Evolutionary conservation across 345 rosid species (phyloP).

Genomic region (Erysimum cheiranthoides): DNA sequence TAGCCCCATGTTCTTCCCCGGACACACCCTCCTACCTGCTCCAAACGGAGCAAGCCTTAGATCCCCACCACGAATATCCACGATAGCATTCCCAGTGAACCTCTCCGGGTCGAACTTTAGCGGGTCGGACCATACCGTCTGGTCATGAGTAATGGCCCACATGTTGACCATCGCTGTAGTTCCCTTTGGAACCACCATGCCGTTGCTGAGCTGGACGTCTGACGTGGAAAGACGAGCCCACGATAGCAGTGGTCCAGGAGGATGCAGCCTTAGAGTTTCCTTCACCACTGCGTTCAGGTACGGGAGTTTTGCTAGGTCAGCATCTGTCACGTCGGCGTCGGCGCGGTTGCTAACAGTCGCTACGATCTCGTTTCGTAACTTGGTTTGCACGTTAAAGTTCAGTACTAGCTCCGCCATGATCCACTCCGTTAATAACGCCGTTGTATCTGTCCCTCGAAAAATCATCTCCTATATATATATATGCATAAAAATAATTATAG

Average conservation of each 20-base stretch:
- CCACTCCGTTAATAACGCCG: constrained; percentile 94
- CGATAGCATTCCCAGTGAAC: constrained; percentile 53
- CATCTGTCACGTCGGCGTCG: constrained; percentile 47
- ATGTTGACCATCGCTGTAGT: constrained; percentile 97
- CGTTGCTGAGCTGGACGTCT: constrained; percentile 80
- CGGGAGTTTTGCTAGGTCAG: constrained; percentile 62
- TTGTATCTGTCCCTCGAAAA: constrained; percentile 90
- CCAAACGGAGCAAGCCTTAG: constrained; percentile 90
- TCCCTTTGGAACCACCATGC: constrained; percentile 71
- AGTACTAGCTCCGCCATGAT: constrained; percentile 79
- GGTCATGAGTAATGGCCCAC: constrained; percentile 96
- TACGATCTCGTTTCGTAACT: constrained; percentile 55
- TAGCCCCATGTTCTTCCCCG: constrained; percentile 80
- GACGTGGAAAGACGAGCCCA: constrained; percentile 93
- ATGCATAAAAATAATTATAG: not conserved
- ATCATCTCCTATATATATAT: constrained; percentile 72
- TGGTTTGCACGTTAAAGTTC: constrained; percentile 63
- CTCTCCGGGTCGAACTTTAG: constrained; percentile 69
- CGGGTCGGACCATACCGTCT: constrained; percentile 68
- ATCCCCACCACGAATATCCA: constrained; percentile 74
- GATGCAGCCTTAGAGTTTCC: constrained; percentile 77
- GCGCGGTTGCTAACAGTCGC: constrained; percentile 16
- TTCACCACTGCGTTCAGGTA: constrained; percentile 82
- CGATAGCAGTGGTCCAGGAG: constrained; percentile 89
- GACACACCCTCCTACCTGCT: constrained; percentile 89